Conservation (phyloP, 305 asterid species). For the Plantago rigida region DNA sequence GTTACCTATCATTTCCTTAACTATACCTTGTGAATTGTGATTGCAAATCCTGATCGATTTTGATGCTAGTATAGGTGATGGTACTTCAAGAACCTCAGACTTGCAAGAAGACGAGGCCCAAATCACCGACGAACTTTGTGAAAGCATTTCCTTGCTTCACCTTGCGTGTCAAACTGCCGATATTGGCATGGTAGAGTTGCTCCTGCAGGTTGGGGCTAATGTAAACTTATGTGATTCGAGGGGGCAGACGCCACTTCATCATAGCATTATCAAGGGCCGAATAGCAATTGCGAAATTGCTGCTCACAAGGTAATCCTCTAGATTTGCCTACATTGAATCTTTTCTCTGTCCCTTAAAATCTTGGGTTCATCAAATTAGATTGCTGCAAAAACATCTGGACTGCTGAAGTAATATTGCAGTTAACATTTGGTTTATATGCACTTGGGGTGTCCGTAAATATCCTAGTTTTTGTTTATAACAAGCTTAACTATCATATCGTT, state of each 20-base stretch:
- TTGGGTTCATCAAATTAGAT: no score
- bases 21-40: constrained; percentile 29
- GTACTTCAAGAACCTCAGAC: constrained; percentile 35
- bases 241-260: constrained; percentile 81
- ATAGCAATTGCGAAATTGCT: constrained; percentile 51
- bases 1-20: constrained; percentile 34
- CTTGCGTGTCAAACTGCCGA: constrained; percentile 89
- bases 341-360: no score
- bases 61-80: constrained; percentile 30
- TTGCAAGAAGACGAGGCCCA: constrained; percentile 34
- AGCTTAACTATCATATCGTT: constrained; percentile 12
- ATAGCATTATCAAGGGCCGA: constrained; percentile 64
- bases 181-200: constrained; percentile 85
- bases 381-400: no score
- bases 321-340: background rate
- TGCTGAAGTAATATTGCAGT: no score
- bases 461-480: constrained; percentile 3
- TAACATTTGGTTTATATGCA: no score
- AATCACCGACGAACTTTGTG: constrained; percentile 35
- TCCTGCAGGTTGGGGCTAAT: constrained; percentile 78
- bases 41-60: constrained; percentile 32
- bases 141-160: constrained; percentile 82
- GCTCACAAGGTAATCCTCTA: constrained; percentile 52
- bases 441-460: background rate
- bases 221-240: constrained; percentile 52